Conservation (phyloP, 2,329 filamentous ascomycete species). For the Rosellinia necatrix region DNA sequence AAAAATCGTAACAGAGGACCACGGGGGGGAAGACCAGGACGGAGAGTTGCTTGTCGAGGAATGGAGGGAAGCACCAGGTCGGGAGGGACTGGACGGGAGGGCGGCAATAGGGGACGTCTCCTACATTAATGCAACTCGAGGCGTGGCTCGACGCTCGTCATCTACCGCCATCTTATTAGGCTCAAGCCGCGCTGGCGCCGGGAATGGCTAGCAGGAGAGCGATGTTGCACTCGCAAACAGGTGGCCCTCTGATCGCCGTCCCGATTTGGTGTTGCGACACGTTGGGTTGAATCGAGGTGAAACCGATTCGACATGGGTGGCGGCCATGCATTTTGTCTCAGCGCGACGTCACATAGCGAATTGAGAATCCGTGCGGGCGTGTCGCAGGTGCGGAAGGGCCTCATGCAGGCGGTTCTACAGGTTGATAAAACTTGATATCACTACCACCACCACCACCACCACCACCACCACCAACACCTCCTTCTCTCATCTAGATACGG, state of each 20-base stretch:
- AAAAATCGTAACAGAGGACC: background rate
- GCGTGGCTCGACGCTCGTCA: conserved; percentile 28
- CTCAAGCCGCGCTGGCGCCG: conserved; percentile 14
- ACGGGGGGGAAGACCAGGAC: conserved; percentile 18
- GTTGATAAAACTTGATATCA: no score
- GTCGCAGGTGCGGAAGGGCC: conserved; percentile 11
- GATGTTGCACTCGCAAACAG: conserved; percentile 14
- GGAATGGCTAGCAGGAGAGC: conserved; percentile 8
- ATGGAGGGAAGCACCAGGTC: conserved; percentile 34
- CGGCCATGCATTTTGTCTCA: conserved; percentile 28
- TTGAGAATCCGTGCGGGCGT: conserved; percentile 1
- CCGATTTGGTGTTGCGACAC: conserved; percentile 34
- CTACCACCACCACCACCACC: no score
- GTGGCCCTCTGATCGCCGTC: conserved; percentile 30
- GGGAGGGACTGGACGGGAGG: conserved; percentile 24
- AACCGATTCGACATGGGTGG: conserved; percentile 41
- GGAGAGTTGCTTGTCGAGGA: conserved; percentile 32
- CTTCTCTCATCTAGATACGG: no score
- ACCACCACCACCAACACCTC: no score
- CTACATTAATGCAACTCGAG: conserved; percentile 33
- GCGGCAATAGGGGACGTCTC: conserved; percentile 18
- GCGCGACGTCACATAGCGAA: conserved; percentile 5
- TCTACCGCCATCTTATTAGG: conserved; percentile 27
- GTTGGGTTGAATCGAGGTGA: conserved; percentile 44
- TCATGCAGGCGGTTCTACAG: conserved; percentile 5